phyloP scores from a whole-genome alignment of 169 alveolate species.

The Plasmodium gallinaceum region DNA sequence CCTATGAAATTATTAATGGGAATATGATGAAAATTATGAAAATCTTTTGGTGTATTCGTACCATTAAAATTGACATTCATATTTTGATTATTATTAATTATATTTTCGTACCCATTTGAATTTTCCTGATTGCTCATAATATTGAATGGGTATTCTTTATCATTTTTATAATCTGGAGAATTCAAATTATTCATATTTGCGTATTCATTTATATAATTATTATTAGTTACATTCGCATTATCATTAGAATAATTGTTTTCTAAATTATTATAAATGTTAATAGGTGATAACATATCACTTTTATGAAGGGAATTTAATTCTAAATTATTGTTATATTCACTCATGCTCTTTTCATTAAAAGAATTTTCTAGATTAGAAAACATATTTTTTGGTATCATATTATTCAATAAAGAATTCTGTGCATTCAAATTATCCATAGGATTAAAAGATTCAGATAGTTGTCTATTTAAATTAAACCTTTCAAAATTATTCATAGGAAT shows the following conservation, averaged over 20 bases:
- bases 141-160: constrained; percentile 9
- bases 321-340: constrained; percentile 45
- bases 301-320: constrained; percentile 42
- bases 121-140: constrained; percentile 23
- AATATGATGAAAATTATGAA: constrained; percentile 4
- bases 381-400: constrained; percentile 73
- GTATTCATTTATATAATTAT: constrained; percentile 8
- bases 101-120: background rate
- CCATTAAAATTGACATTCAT: background rate
- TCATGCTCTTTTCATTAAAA: constrained; percentile 44
- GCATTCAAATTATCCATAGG: constrained; percentile 66
- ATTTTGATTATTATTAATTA: background rate
- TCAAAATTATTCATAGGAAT: constrained; percentile 56
- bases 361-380: constrained; percentile 50
- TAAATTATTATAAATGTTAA: constrained; percentile 15
- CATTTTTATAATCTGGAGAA: background rate
- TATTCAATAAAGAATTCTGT: constrained; percentile 61
- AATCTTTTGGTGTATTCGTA: constrained; percentile 15
- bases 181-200: background rate
- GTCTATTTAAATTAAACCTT: constrained; percentile 29
- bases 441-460: constrained; percentile 50
- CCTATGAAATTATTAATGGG: constrained; percentile 18
- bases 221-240: background rate
- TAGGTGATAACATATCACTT: constrained; percentile 13
- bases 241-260: constrained; percentile 11